A percentile compares a stretch with the other conserved stretches of the same genome.
Evolutionary conservation across 2,329 filamentous ascomycete genomes (phyloP).

Genomic region (Aureobasidium subglaciale): DNA sequence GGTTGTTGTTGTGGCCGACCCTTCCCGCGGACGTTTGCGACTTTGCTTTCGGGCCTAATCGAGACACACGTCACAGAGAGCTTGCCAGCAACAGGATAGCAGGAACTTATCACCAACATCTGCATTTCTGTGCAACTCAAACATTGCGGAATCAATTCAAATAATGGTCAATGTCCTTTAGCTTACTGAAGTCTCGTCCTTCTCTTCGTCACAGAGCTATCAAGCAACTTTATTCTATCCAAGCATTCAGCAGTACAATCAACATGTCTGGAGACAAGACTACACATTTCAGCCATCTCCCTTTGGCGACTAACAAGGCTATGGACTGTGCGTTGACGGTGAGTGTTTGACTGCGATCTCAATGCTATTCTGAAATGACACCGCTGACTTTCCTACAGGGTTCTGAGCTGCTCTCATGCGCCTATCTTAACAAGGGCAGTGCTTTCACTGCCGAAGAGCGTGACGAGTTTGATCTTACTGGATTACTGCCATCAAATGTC

Average conservation of each 20-base stretch:
- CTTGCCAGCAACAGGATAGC: background rate
- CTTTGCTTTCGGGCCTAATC: too few species aligned
- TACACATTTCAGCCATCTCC: conserved; percentile 11
- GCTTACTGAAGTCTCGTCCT: background rate
- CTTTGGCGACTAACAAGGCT: conserved; percentile 8
- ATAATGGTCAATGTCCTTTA: background rate
- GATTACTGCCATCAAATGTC: conserved; percentile 63
- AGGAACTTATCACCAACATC: too few species aligned
- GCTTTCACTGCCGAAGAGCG: conserved; percentile 67
- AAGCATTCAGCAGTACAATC: conserved; percentile 2
- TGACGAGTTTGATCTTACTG: conserved; percentile 60
- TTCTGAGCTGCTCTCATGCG: conserved; percentile 52
- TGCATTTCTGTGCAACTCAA: too few species aligned
- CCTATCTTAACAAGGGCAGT: conserved; percentile 77
- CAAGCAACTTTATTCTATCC: background rate
- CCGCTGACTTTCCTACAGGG: conserved; percentile 17
- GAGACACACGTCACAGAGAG: too few species aligned
- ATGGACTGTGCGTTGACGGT: conserved; percentile 18
- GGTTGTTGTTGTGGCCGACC: too few species aligned
- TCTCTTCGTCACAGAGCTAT: background rate
- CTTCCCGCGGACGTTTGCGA: too few species aligned
- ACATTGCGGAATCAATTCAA: too few species aligned
- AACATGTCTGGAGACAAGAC: background rate
- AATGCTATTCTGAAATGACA: background rate
- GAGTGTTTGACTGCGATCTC: background rate